phyloP scores from a whole-genome alignment of 1,284 basidiomycete genomes.

The Ceratobasidium sp. region DNA sequence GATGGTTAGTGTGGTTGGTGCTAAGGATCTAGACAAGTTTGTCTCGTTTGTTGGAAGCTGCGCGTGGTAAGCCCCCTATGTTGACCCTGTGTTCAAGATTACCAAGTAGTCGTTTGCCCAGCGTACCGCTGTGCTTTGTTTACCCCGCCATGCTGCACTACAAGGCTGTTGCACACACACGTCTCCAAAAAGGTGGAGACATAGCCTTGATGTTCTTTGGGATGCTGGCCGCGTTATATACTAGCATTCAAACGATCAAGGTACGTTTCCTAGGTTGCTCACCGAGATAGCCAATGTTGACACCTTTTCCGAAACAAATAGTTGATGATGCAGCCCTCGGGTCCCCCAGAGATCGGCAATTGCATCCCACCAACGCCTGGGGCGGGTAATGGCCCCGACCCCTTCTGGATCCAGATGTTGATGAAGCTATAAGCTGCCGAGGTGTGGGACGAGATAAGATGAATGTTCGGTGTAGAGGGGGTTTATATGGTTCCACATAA shows the following conservation, averaged over 20 bases:
- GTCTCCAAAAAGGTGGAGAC: conserved; percentile 77
- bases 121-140: conserved; percentile 93
- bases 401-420: conserved; percentile 15
- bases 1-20: conserved; percentile 83
- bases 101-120: conserved; percentile 53
- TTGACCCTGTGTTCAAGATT: conserved; percentile 26
- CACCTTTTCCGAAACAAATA: conserved; percentile 46
- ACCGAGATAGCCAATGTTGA: not conserved
- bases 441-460: not conserved
- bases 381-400: conserved; percentile 19
- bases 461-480: not conserved
- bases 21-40: conserved; percentile 95
- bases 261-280: conserved; percentile 56
- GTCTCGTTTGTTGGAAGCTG: conserved; percentile 94
- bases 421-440: conserved; percentile 1
- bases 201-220: conserved; percentile 87
- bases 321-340: conserved; percentile 56
- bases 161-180: conserved; percentile 83
- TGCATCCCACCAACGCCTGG: conserved; percentile 47
- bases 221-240: conserved; percentile 82
- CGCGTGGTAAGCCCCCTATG: conserved; percentile 76
- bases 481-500: conserved; percentile 7
- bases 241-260: conserved; percentile 81
- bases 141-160: conserved; percentile 96
- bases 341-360: conserved; percentile 49